phyloP scores from a whole-genome alignment of 805 yeast genomes.

The Yarrowia sp. region DNA sequence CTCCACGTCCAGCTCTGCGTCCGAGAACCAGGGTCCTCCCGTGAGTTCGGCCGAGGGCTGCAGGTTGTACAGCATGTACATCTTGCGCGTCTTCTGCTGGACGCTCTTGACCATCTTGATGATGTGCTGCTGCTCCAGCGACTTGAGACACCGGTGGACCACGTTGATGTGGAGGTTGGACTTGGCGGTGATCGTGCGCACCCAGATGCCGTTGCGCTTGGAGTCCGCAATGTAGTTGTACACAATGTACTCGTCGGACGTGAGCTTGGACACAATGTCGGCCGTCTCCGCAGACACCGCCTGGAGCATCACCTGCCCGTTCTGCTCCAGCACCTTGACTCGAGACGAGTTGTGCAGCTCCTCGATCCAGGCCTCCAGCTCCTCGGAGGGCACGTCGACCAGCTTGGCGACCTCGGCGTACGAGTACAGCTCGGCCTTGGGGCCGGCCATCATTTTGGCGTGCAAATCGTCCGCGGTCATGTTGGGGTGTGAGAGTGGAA shows the following conservation, averaged over 20 bases:
- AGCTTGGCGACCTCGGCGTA: not conserved
- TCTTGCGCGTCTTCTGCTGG: constrained; percentile 86
- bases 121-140: constrained; percentile 73
- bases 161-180: constrained; percentile 89
- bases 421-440: constrained; percentile 17
- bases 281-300: not conserved
- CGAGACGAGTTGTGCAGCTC: not conserved
- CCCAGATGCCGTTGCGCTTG: constrained; percentile 95
- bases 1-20: constrained; percentile 89
- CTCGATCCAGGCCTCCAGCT: constrained; percentile 12
- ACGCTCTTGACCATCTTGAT: constrained; percentile 90
- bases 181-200: constrained; percentile 82
- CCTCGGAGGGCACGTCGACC: not conserved
- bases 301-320: constrained; percentile 2
- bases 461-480: constrained; percentile 4
- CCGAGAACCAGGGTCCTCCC: constrained; percentile 99
- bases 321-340: constrained; percentile 19
- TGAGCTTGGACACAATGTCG: not conserved
- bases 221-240: constrained; percentile 89
- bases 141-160: constrained; percentile 77
- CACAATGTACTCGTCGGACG: constrained; percentile 77
- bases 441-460: constrained; percentile 17
- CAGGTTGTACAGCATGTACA: constrained; percentile 88
- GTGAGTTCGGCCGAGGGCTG: constrained; percentile 95
- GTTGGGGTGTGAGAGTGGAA: not conserved